Conservation (phyloP, 208 protist genomes). For the Trypanosoma theileri region DNA sequence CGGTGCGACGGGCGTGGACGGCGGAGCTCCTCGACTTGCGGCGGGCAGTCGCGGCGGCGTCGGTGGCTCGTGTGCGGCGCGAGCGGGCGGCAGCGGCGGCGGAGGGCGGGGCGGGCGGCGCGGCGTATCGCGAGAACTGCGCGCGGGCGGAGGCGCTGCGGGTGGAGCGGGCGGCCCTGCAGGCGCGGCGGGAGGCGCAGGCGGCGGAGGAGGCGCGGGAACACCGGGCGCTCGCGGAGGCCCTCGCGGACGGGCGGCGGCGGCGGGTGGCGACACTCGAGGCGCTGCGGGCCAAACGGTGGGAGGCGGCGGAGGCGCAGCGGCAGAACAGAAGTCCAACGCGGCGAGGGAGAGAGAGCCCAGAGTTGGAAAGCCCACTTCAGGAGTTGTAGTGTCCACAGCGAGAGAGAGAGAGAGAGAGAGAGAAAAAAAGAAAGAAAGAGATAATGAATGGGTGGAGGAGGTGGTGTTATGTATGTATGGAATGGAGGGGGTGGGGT, state of each 20-base stretch:
- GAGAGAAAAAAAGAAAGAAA: no score
- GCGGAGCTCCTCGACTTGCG: conserved; percentile 15
- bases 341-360: no score
- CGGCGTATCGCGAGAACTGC: conserved; percentile 1
- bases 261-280: conserved; percentile 1
- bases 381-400: no score
- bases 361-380: no score
- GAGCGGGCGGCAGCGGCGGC: conserved; percentile 8
- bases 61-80: background rate
- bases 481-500: no score
- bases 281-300: conserved; percentile 8
- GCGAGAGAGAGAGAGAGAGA: no score
- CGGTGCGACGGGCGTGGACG: conserved; percentile 10
- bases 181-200: conserved; percentile 10
- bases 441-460: no score
- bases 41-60: background rate
- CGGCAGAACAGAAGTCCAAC: no score
- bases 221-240: no score
- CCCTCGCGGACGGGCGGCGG: conserved; percentile 19
- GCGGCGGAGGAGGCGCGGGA: conserved; percentile 13
- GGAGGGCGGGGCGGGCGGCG: background rate
- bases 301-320: background rate
- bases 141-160: conserved; percentile 23
- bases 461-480: no score
- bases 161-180: conserved; percentile 4